phyloP scores from a whole-genome alignment of 148 eudicot species.

The Agrostemma githago region DNA sequence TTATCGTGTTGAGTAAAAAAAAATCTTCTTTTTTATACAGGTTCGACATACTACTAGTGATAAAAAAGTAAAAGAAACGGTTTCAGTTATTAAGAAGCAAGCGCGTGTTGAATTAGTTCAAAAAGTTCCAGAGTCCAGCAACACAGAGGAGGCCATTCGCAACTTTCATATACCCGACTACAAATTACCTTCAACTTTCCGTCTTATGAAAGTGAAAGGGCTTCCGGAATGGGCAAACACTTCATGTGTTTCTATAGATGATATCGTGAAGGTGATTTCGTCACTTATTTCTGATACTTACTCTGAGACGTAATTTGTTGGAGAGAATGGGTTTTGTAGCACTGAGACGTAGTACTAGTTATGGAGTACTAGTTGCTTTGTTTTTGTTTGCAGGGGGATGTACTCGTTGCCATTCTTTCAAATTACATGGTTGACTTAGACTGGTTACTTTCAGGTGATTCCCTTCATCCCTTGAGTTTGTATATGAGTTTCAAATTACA shows the following conservation, averaged over 20 bases:
- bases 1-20: no score
- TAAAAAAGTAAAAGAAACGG: constrained; percentile 24
- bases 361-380: background rate
- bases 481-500: no score
- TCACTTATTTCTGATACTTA: constrained; percentile 2
- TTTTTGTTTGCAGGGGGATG: constrained; percentile 56
- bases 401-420: constrained; percentile 73
- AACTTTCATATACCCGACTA: constrained; percentile 45
- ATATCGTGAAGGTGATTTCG: constrained; percentile 62
- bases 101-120: constrained; percentile 17
- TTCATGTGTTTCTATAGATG: constrained; percentile 66
- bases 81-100: constrained; percentile 19
- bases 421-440: constrained; percentile 97
- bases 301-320: background rate
- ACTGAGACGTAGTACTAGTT: no score
- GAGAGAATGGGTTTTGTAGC: background rate
- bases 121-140: constrained; percentile 15
- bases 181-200: constrained; percentile 55
- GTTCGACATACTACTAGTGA: constrained; percentile 19
- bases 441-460: constrained; percentile 84
- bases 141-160: constrained; percentile 48
- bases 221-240: constrained; percentile 84
- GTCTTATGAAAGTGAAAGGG: constrained; percentile 69
- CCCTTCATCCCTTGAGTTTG: constrained; percentile 1
- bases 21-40: constrained; percentile 20